Percentiles rank a stretch among this genome's conserved stretches.
phyloP scores from a whole-genome alignment of 2,329 filamentous ascomycete species.

The Aspergillus ochraceus region DNA sequence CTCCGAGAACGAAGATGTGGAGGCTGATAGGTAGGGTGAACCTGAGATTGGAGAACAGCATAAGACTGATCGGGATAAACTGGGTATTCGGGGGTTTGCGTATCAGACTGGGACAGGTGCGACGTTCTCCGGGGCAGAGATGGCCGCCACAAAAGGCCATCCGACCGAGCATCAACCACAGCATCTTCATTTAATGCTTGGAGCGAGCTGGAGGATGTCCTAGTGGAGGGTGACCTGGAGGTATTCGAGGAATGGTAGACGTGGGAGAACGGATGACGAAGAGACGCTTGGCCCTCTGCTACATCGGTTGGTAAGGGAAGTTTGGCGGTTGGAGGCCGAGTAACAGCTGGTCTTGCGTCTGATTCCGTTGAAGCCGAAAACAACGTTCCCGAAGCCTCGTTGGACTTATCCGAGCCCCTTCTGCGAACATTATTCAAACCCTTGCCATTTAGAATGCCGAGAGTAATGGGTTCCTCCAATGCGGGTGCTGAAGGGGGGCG shows the following conservation, averaged over 20 bases:
- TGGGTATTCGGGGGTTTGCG: slow-evolving; percentile 36
- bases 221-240: slow-evolving; percentile 37
- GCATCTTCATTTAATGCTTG: slow-evolving; percentile 41
- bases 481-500: slow-evolving; percentile 29
- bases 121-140: slow-evolving; percentile 29
- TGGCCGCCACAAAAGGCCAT: slow-evolving; percentile 24
- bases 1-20: slow-evolving; percentile 43
- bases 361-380: slow-evolving; percentile 21
- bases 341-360: slow-evolving; percentile 21
- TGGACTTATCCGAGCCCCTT: slow-evolving; percentile 19
- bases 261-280: slow-evolving; percentile 34
- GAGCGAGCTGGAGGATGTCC: slow-evolving; percentile 45
- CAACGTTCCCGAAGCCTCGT: slow-evolving; percentile 22
- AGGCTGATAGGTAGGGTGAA: slow-evolving; percentile 41
- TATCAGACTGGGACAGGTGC: slow-evolving; percentile 27
- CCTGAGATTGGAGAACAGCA: slow-evolving; percentile 45
- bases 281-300: slow-evolving; percentile 30
- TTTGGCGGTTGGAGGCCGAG: slow-evolving; percentile 28
- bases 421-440: slow-evolving; percentile 20
- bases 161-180: slow-evolving; percentile 38
- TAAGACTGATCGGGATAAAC: slow-evolving; percentile 52
- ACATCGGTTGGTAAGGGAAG: slow-evolving; percentile 25
- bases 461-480: slow-evolving; percentile 30
- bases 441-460: slow-evolving; percentile 25
- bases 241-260: slow-evolving; percentile 36